Evolutionary conservation across 306 rosid genomes (phyloP).

Genomic region (Adenanthera pavonina): DNA sequence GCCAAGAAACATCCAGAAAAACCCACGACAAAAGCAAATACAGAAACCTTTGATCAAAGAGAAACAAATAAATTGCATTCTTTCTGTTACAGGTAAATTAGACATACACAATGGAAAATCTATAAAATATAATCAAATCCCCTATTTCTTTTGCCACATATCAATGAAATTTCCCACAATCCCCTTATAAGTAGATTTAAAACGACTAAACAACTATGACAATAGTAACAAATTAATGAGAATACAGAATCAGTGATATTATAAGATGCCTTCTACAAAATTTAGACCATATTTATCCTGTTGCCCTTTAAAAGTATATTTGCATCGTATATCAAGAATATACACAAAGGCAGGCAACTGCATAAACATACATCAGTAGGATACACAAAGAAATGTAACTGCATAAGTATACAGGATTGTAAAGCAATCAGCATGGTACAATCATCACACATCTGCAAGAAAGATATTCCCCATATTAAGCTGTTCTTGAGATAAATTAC

Average conservation of each 20-base stretch:
- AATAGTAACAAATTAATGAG: neutral
- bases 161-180: neutral
- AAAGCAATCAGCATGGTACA: neutral
- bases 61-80: neutral
- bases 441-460: conserved; percentile 5
- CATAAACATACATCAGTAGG: neutral
- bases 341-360: neutral
- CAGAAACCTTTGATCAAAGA: neutral
- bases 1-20: conserved; percentile 16
- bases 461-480: conserved; percentile 3
- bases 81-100: neutral
- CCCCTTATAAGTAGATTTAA: neutral
- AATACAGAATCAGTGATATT: neutral
- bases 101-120: neutral
- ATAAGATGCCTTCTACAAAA: neutral
- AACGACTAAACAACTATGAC: neutral
- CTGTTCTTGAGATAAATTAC: neutral
- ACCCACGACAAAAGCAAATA: conserved; percentile 10
- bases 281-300: neutral
- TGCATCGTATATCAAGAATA: neutral
- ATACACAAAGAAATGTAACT: neutral
- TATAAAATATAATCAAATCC: neutral
- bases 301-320: neutral
- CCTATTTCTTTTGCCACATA: neutral
- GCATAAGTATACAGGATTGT: neutral